Conservation (phyloP, 164 flowering plant species). For the Vitis rotundifolia region DNA sequence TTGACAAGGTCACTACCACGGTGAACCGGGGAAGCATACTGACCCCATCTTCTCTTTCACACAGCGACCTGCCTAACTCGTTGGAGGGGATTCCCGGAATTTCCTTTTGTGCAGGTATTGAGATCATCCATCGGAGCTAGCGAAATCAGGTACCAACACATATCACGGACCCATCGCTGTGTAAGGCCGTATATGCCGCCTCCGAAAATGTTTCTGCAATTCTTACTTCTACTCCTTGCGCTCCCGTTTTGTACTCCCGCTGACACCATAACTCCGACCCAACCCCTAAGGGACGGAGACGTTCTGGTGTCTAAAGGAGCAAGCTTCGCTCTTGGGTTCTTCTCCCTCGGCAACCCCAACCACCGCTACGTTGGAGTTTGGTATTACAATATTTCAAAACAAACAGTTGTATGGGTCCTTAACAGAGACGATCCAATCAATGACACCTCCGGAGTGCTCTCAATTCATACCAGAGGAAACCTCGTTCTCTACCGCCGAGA, state of each 20-base stretch:
- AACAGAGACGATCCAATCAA: slow-evolving; percentile 47
- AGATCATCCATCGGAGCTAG: too few relatives aligned
- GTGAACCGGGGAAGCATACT: too few relatives aligned
- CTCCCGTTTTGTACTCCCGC: neutral
- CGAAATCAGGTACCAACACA: too few relatives aligned
- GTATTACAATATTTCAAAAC: slow-evolving; percentile 29
- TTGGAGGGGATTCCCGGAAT: too few relatives aligned
- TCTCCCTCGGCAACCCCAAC: slow-evolving; percentile 30
- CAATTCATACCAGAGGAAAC: slow-evolving; percentile 20
- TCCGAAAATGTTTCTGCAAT: too few relatives aligned
- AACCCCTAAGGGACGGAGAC: slow-evolving; percentile 19
- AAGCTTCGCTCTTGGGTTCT: slow-evolving; percentile 47
- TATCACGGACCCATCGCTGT: too few relatives aligned
- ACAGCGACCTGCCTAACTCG: too few relatives aligned
- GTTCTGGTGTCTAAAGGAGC: slow-evolving; percentile 29
- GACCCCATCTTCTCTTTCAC: too few relatives aligned
- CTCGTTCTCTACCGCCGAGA: slow-evolving; percentile 15
- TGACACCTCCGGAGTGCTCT: slow-evolving; percentile 36
- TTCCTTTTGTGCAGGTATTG: too few relatives aligned
- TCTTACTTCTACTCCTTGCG: too few relatives aligned
- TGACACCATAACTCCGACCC: slow-evolving; percentile 15
- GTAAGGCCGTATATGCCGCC: too few relatives aligned
- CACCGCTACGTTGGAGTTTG: slow-evolving; percentile 48
- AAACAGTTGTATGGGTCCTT: slow-evolving; percentile 53
- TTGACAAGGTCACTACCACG: too few relatives aligned